phyloP scores from a whole-genome alignment of 345 rosid species.

The Arabidopsis arenosa region DNA sequence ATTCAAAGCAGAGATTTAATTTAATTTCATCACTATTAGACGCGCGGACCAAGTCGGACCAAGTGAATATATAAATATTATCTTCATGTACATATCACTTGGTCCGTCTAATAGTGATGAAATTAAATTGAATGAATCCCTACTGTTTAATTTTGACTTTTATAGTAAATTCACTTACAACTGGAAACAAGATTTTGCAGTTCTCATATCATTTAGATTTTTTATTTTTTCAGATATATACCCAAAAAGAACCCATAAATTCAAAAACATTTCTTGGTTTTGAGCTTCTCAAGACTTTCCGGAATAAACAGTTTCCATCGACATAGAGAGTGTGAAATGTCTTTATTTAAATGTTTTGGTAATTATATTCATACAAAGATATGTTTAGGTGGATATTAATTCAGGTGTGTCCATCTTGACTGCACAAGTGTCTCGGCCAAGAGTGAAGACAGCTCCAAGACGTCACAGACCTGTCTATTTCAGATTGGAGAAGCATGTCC shows the following conservation, averaged over 20 bases:
- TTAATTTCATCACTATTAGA: not conserved
- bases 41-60: not conserved
- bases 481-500: not conserved
- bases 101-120: not conserved
- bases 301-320: not conserved
- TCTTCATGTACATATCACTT: not conserved
- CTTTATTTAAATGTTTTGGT: not conserved
- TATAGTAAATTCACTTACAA: not conserved
- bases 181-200: not conserved
- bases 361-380: not conserved
- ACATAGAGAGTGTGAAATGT: not conserved
- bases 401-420: constrained; percentile 22
- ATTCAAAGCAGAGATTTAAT: constrained; percentile 8
- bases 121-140: not conserved
- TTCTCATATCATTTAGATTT: not conserved
- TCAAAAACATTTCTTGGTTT: too few species aligned
- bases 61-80: not conserved
- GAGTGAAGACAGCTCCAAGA: not conserved
- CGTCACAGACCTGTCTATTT: too few species aligned
- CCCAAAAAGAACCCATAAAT: not conserved
- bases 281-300: too few species aligned
- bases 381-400: not conserved
- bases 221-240: not conserved
- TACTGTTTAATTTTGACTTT: not conserved
- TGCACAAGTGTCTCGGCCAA: not conserved